A percentile compares a stretch with the other conserved stretches of the same genome.
Conservation (phyloP, 1,284 basidiomycete species). For the Boletus mariae region DNA sequence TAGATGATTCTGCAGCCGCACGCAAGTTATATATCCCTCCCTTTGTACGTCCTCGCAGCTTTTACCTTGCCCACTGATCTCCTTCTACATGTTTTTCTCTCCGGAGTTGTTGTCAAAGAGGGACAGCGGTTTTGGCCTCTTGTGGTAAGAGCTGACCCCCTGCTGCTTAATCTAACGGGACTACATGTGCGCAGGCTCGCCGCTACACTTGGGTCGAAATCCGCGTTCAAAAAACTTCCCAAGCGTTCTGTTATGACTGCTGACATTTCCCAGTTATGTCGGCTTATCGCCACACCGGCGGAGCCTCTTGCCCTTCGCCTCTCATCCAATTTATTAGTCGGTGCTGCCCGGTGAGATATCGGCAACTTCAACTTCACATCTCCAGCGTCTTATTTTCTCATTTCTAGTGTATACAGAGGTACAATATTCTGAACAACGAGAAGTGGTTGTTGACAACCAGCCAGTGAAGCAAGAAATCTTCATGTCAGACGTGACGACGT, state of each 20-base stretch:
- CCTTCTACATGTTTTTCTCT: slow-evolving; percentile 66
- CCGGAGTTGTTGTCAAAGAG: slow-evolving; percentile 67
- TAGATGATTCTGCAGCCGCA: not conserved
- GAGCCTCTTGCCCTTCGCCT: slow-evolving; percentile 83
- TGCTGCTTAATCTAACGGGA: not conserved
- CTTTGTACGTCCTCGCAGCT: slow-evolving; percentile 4
- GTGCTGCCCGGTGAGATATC: slow-evolving; percentile 67
- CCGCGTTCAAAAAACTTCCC: slow-evolving; percentile 77
- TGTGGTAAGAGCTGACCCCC: slow-evolving; percentile 49
- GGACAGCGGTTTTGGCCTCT: slow-evolving; percentile 76
- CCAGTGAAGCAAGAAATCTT: slow-evolving; percentile 84
- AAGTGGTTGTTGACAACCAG: not conserved
- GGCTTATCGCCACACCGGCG: slow-evolving; percentile 72
- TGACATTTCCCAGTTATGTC: slow-evolving; percentile 77
- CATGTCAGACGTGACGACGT: slow-evolving; percentile 72
- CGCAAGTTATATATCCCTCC: not conserved
- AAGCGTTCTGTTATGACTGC: slow-evolving; percentile 76
- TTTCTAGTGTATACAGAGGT: slow-evolving; percentile 70
- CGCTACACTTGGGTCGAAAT: slow-evolving; percentile 82
- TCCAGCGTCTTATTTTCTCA: slow-evolving; percentile 27
- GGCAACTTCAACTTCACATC: not conserved
- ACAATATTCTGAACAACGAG: not conserved
- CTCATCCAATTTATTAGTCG: slow-evolving; percentile 84
- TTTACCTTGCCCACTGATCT: not conserved
- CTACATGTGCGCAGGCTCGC: slow-evolving; percentile 62